Conservation (phyloP, 106 monocot genomes). For the Cymbidium sinense region DNA sequence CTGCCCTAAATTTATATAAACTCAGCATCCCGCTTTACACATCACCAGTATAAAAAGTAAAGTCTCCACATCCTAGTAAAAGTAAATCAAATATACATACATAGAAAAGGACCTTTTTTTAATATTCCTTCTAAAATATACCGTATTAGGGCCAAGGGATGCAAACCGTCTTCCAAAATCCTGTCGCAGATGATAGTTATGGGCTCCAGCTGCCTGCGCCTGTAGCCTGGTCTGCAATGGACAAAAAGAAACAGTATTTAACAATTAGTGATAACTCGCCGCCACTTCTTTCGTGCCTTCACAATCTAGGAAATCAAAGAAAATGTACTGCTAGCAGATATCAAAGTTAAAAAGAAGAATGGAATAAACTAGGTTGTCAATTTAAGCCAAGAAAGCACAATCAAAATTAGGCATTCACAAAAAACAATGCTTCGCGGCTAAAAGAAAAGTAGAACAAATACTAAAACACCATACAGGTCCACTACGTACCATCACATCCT, state of each 20-base stretch:
- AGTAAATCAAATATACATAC: not conserved
- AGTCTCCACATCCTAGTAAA: not conserved
- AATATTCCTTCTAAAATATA: slow-evolving; percentile 12
- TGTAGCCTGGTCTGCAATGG: slow-evolving; percentile 81
- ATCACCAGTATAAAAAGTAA: not conserved
- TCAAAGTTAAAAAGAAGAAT: not conserved
- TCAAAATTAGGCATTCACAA: not conserved
- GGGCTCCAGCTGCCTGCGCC: slow-evolving; percentile 84
- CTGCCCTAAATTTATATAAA: no score
- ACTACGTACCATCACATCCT: not conserved
- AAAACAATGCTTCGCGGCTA: not conserved
- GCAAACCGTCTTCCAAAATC: slow-evolving; percentile 31
- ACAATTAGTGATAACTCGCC: not conserved
- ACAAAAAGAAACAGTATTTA: not conserved
- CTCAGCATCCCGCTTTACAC: no score
- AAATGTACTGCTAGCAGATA: not conserved
- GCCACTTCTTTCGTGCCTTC: not conserved
- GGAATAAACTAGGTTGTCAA: not conserved
- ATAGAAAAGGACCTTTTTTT: not conserved
- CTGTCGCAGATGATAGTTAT: slow-evolving; percentile 30
- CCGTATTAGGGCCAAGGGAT: slow-evolving; percentile 42
- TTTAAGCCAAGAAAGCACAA: not conserved
- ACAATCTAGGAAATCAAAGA: not conserved
- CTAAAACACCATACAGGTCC: not conserved
- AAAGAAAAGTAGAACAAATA: not conserved